A percentile compares a stretch with the other conserved stretches of the same genome.
phyloP scores from a whole-genome alignment of 2,329 filamentous ascomycete species.

The Aschersonia sp. region DNA sequence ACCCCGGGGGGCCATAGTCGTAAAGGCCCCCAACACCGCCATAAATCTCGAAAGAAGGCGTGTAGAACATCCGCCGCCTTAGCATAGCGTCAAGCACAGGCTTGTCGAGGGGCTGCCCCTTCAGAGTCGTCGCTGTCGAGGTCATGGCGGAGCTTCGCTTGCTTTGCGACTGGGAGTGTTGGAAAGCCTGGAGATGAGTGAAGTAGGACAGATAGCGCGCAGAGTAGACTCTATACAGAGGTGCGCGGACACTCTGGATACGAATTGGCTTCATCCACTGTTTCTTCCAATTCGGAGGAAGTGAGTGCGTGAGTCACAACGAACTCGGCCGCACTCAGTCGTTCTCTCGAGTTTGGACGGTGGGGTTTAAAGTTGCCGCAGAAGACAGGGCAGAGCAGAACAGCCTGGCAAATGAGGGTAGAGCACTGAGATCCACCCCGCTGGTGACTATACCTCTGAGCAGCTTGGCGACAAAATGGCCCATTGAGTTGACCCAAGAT shows the following conservation, averaged over 20 bases:
- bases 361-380: constrained; percentile 6
- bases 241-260: not conserved
- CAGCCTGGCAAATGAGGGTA: not conserved
- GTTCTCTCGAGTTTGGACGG: constrained; percentile 6
- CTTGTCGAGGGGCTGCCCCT: constrained; percentile 82
- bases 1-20: constrained; percentile 86
- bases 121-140: constrained; percentile 56
- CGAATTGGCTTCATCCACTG: constrained; percentile 15
- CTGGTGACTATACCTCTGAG: not conserved
- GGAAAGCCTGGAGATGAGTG: constrained; percentile 15
- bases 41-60: constrained; percentile 91
- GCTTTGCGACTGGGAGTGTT: constrained; percentile 12
- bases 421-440: not conserved
- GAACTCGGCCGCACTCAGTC: constrained; percentile 10
- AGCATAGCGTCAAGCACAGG: constrained; percentile 71
- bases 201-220: constrained; percentile 3
- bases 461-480: too few species aligned
- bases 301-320: constrained; percentile 13
- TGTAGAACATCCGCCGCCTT: constrained; percentile 83
- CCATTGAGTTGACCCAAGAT: too few species aligned
- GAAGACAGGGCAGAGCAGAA: not conserved
- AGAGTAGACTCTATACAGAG: too few species aligned
- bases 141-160: constrained; percentile 23
- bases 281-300: constrained; percentile 4
- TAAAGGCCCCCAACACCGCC: constrained; percentile 79